phyloP scores from a whole-genome alignment of 768 basidiomycete genomes.

The Glaciozyma antarctica region DNA sequence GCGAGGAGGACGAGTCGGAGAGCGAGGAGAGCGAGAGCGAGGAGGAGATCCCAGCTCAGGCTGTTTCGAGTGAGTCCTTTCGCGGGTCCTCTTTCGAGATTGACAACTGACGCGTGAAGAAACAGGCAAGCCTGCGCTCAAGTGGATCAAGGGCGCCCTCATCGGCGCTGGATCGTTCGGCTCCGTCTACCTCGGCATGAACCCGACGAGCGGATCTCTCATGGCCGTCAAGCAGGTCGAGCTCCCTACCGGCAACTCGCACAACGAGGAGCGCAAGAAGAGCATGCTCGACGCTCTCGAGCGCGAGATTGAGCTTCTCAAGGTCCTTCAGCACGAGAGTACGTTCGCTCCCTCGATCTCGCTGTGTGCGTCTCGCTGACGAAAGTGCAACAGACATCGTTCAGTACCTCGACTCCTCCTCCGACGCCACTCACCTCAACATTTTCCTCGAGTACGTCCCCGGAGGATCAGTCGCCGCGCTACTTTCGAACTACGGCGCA shows the following conservation, averaged over 20 bases:
- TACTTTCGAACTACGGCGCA: slow-evolving; percentile 71
- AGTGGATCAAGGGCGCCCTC: slow-evolving; percentile 95
- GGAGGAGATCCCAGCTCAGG: slow-evolving; percentile 5
- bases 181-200: slow-evolving; percentile 64
- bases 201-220: slow-evolving; percentile 94
- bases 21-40: slow-evolving; percentile 12
- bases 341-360: slow-evolving; percentile 41
- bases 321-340: slow-evolving; percentile 95
- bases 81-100: neutral
- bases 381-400: slow-evolving; percentile 65
- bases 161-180: slow-evolving; percentile 97
- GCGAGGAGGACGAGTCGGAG: slow-evolving; percentile 1
- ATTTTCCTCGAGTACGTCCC: slow-evolving; percentile 99
- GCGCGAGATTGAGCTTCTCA: slow-evolving; percentile 88
- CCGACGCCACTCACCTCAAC: slow-evolving; percentile 68
- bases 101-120: neutral
- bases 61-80: slow-evolving; percentile 9
- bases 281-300: slow-evolving; percentile 69
- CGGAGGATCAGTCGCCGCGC: slow-evolving; percentile 85
- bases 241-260: slow-evolving; percentile 54
- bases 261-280: slow-evolving; percentile 58
- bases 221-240: slow-evolving; percentile 99
- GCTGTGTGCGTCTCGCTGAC: neutral
- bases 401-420: slow-evolving; percentile 92
- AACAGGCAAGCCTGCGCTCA: slow-evolving; percentile 50